Conservation (phyloP, 2,329 filamentous ascomycete genomes). For the Aspergillus felis region DNA sequence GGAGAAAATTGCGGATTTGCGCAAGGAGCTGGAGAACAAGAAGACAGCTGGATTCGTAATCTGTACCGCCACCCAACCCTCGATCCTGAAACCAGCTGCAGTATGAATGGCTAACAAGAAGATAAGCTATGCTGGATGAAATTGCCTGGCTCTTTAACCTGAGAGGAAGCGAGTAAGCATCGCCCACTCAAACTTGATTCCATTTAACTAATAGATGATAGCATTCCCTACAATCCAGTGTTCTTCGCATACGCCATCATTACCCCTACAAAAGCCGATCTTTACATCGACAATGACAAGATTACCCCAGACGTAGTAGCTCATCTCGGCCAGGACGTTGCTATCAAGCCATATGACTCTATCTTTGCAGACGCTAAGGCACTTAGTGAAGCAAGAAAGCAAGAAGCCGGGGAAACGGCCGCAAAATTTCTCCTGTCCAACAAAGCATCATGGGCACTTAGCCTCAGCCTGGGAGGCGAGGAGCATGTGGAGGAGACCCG, state of each 20-base stretch:
- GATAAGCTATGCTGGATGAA: conserved; percentile 78
- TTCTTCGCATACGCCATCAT: conserved; percentile 96
- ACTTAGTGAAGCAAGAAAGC: conserved; percentile 50
- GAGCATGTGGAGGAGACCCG: conserved; percentile 79
- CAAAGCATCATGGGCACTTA: conserved; percentile 89
- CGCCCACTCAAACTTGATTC: neutral
- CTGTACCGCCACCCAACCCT: conserved; percentile 42
- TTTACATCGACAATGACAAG: conserved; percentile 83
- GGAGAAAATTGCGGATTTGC: conserved; percentile 77
- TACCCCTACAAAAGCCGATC: conserved; percentile 68
- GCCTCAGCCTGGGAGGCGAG: conserved; percentile 78
- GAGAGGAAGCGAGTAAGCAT: conserved; percentile 71
- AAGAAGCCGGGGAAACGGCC: conserved; percentile 36
- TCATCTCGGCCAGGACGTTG: conserved; percentile 67
- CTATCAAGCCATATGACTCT: conserved; percentile 73
- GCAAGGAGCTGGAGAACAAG: conserved; percentile 89
- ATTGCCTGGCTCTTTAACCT: conserved; percentile 99
- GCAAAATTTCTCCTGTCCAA: conserved; percentile 80
- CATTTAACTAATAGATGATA: conserved; percentile 21
- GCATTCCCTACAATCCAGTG: conserved; percentile 94
- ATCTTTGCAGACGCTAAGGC: conserved; percentile 75
- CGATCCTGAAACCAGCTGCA: too few species aligned
- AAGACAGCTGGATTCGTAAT: conserved; percentile 83
- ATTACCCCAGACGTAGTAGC: conserved; percentile 63
- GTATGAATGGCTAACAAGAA: conserved; percentile 11